Evolutionary conservation across 2,329 filamentous ascomycete species (phyloP).

Genomic region (Aspergillus neoniger): DNA sequence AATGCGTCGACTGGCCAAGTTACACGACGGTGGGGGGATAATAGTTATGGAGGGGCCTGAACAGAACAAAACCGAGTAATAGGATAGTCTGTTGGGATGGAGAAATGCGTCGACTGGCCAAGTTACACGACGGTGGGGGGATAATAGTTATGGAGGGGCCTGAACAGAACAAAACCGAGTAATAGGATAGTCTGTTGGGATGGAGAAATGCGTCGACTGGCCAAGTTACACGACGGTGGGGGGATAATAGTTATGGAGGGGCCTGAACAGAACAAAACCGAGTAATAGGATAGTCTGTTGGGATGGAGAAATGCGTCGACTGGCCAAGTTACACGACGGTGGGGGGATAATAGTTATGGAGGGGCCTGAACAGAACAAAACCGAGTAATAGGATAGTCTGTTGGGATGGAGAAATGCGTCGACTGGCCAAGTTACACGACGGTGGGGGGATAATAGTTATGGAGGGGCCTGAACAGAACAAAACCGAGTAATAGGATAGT

Average conservation of each 20-base stretch:
- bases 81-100: too few relatives aligned
- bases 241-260: not conserved
- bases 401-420: not conserved
- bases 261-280: not conserved
- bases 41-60: not conserved
- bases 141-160: not conserved
- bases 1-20: not conserved
- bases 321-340: not conserved
- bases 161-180: not conserved
- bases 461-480: not conserved
- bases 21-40: not conserved
- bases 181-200: not conserved
- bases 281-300: not conserved
- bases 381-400: not conserved
- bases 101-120: not conserved
- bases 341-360: not conserved
- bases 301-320: not conserved
- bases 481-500: not conserved
- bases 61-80: not conserved
- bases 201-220: not conserved
- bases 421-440: not conserved
- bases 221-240: not conserved
- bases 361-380: not conserved
- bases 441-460: not conserved
- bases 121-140: not conserved